Percentiles rank a stretch among this genome's conserved stretches.
Conservation (phyloP, 805 yeast genomes). For the Candida maesae region DNA sequence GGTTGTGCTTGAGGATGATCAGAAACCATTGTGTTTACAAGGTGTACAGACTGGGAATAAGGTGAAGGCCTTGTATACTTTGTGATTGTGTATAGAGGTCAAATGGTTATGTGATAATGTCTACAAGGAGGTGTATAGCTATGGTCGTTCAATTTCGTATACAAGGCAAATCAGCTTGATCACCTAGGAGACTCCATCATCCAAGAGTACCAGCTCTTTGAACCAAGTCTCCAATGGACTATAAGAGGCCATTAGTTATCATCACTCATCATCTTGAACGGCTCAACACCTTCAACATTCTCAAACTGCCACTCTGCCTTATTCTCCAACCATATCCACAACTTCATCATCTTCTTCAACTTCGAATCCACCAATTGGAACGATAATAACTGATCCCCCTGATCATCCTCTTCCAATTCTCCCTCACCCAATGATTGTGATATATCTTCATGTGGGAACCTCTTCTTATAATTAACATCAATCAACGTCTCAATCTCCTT, state of each 20-base stretch:
- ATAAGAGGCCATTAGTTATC: too few species aligned
- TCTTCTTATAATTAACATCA: slow-evolving; percentile 10
- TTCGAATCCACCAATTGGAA: slow-evolving; percentile 24
- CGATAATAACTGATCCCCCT: slow-evolving; percentile 5
- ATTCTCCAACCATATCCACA: slow-evolving; percentile 66
- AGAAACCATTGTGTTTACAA: slow-evolving; percentile 44
- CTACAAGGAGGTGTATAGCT: too few species aligned
- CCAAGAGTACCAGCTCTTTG: too few species aligned
- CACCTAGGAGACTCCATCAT: too few species aligned
- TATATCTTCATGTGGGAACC: neutral
- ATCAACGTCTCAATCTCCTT: slow-evolving; percentile 16
- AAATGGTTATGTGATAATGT: too few species aligned
- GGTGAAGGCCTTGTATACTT: slow-evolving; percentile 30
- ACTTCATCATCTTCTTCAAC: slow-evolving; percentile 51
- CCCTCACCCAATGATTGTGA: too few species aligned
- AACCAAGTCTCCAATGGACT: too few species aligned
- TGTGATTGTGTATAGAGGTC: too few species aligned
- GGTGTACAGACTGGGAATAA: slow-evolving; percentile 53
- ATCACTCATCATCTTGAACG: too few species aligned
- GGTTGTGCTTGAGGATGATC: slow-evolving; percentile 35
- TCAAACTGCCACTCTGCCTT: slow-evolving; percentile 19
- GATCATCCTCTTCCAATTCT: slow-evolving; percentile 5
- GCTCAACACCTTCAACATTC: neutral
- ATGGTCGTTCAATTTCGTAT: too few species aligned
- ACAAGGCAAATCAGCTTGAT: too few species aligned